These are phyloP conservation scores for Barbatosphaeria neglecta DNA, from an alignment of 495 filamentous ascomycete species.

Conservation along the genomic window DNA sequence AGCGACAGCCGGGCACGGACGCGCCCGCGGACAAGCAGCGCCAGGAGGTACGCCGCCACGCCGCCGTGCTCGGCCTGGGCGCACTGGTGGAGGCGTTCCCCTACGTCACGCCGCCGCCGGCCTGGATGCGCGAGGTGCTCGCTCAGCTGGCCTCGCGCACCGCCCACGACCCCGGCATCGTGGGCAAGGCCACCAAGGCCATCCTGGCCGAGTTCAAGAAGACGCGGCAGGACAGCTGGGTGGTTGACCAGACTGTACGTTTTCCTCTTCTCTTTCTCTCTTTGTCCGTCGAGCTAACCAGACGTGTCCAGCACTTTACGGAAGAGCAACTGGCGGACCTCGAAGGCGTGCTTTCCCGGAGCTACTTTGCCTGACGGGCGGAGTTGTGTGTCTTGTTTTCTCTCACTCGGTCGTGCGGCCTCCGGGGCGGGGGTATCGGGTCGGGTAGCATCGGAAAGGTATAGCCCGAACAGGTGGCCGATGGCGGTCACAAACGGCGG, in stretches of 20 bases:
- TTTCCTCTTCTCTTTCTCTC: background rate
- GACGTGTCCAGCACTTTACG: slow-evolving; percentile 65
- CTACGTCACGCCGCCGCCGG: slow-evolving; percentile 82
- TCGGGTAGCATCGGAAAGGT: no score
- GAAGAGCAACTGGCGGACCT: slow-evolving; percentile 88
- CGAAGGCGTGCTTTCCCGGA: slow-evolving; percentile 97
- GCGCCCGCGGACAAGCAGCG: slow-evolving; percentile 70
- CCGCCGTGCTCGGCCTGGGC: slow-evolving; percentile 84
- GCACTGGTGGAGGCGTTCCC: slow-evolving; percentile 94
- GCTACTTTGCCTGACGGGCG: slow-evolving; percentile 93
- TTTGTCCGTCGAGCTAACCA: slow-evolving; percentile 8
- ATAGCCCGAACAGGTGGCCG: no score
- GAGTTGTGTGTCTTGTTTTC: no score
- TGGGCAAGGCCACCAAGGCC: slow-evolving; percentile 94
- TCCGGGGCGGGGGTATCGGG: no score
- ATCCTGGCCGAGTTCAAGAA: slow-evolving; percentile 98
- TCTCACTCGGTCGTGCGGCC: no score
- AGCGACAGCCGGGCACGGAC: slow-evolving; percentile 49
- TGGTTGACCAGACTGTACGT: slow-evolving; percentile 87
- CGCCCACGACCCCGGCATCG: slow-evolving; percentile 78
- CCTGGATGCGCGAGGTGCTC: slow-evolving; percentile 88
- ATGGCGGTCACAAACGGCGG: no score
- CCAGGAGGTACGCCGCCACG: slow-evolving; percentile 72
- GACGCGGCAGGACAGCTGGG: slow-evolving; percentile 98
- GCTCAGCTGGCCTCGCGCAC: slow-evolving; percentile 75